Conservation (phyloP, 1,284 basidiomycete species). For the Bondarzewia mesenterica region DNA sequence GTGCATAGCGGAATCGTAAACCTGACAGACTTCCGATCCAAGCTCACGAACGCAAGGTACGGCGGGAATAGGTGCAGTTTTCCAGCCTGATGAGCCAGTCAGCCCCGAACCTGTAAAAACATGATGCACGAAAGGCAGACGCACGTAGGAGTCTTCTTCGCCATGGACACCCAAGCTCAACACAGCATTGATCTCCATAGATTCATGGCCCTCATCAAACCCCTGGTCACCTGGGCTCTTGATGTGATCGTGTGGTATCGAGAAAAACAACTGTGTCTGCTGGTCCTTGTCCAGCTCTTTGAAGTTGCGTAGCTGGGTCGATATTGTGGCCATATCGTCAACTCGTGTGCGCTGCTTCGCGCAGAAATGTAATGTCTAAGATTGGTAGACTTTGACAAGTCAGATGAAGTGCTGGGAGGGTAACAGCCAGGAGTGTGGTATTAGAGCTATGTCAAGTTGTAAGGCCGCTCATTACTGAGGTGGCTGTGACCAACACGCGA, state of each 20-base stretch:
- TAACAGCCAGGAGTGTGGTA: neutral
- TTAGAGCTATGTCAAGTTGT: too few species aligned
- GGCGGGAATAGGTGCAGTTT: conserved; percentile 86
- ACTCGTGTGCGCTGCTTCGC: neutral
- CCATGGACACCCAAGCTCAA: conserved; percentile 74
- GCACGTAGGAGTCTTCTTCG: conserved; percentile 87
- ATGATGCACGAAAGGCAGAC: conserved; percentile 1
- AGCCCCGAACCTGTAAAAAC: neutral
- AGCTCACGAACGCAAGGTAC: conserved; percentile 86
- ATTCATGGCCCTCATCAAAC: conserved; percentile 38
- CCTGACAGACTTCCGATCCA: conserved; percentile 88
- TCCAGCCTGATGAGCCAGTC: conserved; percentile 63
- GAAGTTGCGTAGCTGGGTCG: conserved; percentile 80
- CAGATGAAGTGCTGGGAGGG: neutral
- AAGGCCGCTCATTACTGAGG: too few species aligned
- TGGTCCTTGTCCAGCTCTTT: conserved; percentile 88
- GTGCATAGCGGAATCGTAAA: conserved; percentile 92
- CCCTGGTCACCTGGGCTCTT: conserved; percentile 20
- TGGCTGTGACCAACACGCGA: too few species aligned
- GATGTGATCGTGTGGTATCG: conserved; percentile 44
- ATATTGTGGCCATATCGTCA: conserved; percentile 61
- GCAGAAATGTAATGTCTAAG: too few species aligned
- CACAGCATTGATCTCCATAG: conserved; percentile 89
- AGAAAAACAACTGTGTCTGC: conserved; percentile 77
- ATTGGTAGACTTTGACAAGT: neutral